phyloP scores from a whole-genome alignment of 768 basidiomycete species.

The Russula lepida region DNA sequence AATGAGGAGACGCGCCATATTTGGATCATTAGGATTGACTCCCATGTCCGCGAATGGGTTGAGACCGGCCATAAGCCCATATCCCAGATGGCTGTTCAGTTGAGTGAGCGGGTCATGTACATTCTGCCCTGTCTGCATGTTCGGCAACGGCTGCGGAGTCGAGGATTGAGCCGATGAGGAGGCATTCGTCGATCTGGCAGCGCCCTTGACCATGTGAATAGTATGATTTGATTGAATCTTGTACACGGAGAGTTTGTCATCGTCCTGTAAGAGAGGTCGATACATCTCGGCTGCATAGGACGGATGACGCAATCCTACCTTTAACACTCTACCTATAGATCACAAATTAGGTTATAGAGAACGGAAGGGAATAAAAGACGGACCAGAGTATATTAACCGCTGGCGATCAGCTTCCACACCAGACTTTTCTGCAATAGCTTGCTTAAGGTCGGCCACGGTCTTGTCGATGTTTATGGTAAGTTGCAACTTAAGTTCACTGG shows the following conservation, averaged over 20 bases:
- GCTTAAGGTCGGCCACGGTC: slow-evolving; percentile 86
- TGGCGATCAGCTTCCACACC: slow-evolving; percentile 84
- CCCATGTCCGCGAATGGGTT: slow-evolving; percentile 94
- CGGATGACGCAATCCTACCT: slow-evolving; percentile 33
- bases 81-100: slow-evolving; percentile 69
- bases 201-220: slow-evolving; percentile 90
- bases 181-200: slow-evolving; percentile 35
- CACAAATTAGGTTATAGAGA: neutral
- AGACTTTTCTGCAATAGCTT: slow-evolving; percentile 75
- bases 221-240: slow-evolving; percentile 88
- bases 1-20: slow-evolving; percentile 54
- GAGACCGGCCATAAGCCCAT: slow-evolving; percentile 73
- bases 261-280: slow-evolving; percentile 44
- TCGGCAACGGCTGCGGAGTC: slow-evolving; percentile 56
- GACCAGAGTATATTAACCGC: slow-evolving; percentile 87
- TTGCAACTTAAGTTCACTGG: slow-evolving; percentile 87
- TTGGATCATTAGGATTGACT: slow-evolving; percentile 85
- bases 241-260: slow-evolving; percentile 73
- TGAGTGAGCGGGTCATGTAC: slow-evolving; percentile 79
- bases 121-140: slow-evolving; percentile 90
- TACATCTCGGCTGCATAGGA: slow-evolving; percentile 1
- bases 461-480: slow-evolving; percentile 75
- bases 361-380: slow-evolving; percentile 21
- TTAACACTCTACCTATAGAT: slow-evolving; percentile 57
- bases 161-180: slow-evolving; percentile 32